A percentile compares a stretch with the other conserved stretches of the same genome.
phyloP scores from a whole-genome alignment of 495 filamentous ascomycete species.

The Usnea hakonensis region DNA sequence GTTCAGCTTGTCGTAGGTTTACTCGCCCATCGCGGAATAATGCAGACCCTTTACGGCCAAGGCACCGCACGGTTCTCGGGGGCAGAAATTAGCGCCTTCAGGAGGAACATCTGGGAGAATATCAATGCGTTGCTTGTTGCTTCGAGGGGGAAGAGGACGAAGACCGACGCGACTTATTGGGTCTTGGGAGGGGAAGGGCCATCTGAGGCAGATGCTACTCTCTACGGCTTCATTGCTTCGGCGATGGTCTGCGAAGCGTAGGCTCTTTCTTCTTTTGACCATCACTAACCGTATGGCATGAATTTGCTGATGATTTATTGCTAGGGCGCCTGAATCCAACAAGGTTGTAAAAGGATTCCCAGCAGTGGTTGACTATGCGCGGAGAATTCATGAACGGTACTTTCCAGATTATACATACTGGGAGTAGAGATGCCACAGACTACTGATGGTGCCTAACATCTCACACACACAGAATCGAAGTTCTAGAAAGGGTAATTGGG shows the following conservation, averaged over 20 bases:
- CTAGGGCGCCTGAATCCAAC: slow-evolving; percentile 41
- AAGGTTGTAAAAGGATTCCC: slow-evolving; percentile 39
- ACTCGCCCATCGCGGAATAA: slow-evolving; percentile 39
- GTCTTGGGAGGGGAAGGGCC: slow-evolving; percentile 45
- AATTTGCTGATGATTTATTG: slow-evolving; percentile 4
- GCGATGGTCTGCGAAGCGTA: slow-evolving; percentile 46
- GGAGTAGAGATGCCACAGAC: background rate
- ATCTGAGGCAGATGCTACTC: slow-evolving; percentile 47
- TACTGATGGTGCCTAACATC: no score
- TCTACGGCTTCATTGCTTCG: slow-evolving; percentile 51
- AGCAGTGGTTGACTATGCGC: slow-evolving; percentile 48
- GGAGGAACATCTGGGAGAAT: slow-evolving; percentile 45
- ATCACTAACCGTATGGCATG: background rate
- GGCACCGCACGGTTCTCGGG: slow-evolving; percentile 43
- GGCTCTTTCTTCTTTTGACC: slow-evolving; percentile 26
- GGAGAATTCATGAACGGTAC: slow-evolving; percentile 47
- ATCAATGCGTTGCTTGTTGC: slow-evolving; percentile 36
- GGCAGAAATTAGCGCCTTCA: slow-evolving; percentile 41
- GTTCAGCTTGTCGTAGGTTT: slow-evolving; percentile 46
- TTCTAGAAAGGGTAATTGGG: no score
- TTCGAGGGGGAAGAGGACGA: slow-evolving; percentile 18
- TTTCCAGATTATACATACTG: slow-evolving; percentile 48
- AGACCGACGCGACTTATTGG: slow-evolving; percentile 43
- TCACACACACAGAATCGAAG: no score
- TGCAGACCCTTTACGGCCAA: slow-evolving; percentile 43